These are phyloP conservation scores for Echeveria elegans DNA, from an alignment of 164 flowering plant species.

Conservation along the genomic window DNA sequence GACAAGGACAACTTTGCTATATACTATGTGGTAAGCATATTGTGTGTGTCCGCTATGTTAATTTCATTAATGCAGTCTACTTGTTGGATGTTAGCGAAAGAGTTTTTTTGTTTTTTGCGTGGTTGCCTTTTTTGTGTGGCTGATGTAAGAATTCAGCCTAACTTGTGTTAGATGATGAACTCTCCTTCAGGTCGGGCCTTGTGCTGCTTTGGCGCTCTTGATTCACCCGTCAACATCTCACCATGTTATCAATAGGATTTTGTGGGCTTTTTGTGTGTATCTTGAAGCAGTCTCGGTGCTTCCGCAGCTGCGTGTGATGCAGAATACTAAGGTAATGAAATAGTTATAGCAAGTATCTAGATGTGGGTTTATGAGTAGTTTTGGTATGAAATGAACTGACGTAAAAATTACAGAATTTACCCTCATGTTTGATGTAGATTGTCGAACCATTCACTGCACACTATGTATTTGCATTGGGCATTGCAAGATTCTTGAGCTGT, in stretches of 20 bases:
- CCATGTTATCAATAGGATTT: no score
- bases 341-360: background rate
- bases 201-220: slow-evolving; percentile 60
- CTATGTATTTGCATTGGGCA: no score
- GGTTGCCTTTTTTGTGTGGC: background rate
- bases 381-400: background rate
- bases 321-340: slow-evolving; percentile 70
- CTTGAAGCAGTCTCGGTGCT: no score
- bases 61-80: no score
- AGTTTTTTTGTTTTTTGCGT: no score
- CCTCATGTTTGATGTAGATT: slow-evolving; percentile 37
- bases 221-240: slow-evolving; percentile 91
- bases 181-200: slow-evolving; percentile 58
- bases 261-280: no score
- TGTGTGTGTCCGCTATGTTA: no score
- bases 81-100: no score
- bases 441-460: slow-evolving; percentile 98
- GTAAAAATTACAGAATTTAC: background rate
- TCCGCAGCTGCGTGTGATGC: slow-evolving; percentile 97
- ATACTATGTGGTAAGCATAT: slow-evolving; percentile 69
- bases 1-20: no score
- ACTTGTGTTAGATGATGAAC: no score
- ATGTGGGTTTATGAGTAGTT: background rate
- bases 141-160: no score
- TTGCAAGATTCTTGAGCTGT: slow-evolving; percentile 96